Evolutionary conservation across 805 yeast genomes (phyloP).

Genomic region (Candida khao-thaluensis): DNA sequence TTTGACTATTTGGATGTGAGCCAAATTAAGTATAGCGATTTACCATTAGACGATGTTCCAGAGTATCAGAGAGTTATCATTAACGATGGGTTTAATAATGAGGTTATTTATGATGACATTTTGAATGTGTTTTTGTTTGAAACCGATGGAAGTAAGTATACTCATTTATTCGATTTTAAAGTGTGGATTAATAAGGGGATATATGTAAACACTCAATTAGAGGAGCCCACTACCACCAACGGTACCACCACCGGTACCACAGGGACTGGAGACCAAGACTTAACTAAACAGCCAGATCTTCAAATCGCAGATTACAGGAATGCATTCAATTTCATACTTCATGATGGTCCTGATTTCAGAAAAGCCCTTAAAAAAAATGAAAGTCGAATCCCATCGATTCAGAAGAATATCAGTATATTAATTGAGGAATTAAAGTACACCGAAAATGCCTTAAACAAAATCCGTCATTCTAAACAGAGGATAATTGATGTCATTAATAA

Average conservation of each 20-base stretch:
- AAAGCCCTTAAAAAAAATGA: constrained; percentile 32
- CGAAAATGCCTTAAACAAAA: constrained; percentile 25
- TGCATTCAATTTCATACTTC: constrained; percentile 34
- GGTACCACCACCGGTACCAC: background rate
- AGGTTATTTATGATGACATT: constrained; percentile 14
- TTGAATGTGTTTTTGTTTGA: constrained; percentile 30
- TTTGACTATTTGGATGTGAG: constrained; percentile 24
- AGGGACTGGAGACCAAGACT: background rate
- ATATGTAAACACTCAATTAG: background rate
- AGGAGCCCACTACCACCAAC: background rate
- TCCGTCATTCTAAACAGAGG: constrained; percentile 19
- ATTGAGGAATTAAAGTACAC: constrained; percentile 32
- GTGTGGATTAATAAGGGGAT: constrained; percentile 25
- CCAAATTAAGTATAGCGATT: constrained; percentile 24
- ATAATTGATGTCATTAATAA: constrained; percentile 24
- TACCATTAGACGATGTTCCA: constrained; percentile 23
- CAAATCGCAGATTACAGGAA: constrained; percentile 22
- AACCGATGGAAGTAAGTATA: constrained; percentile 14
- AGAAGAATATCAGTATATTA: constrained; percentile 21
- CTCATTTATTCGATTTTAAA: constrained; percentile 23
- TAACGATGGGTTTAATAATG: constrained; percentile 25
- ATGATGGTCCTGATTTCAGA: constrained; percentile 47
- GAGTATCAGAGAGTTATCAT: constrained; percentile 25
- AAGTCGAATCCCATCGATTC: constrained; percentile 26
- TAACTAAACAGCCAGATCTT: background rate